phyloP scores from a whole-genome alignment of 768 basidiomycete species.

The Lentinula raphanica region DNA sequence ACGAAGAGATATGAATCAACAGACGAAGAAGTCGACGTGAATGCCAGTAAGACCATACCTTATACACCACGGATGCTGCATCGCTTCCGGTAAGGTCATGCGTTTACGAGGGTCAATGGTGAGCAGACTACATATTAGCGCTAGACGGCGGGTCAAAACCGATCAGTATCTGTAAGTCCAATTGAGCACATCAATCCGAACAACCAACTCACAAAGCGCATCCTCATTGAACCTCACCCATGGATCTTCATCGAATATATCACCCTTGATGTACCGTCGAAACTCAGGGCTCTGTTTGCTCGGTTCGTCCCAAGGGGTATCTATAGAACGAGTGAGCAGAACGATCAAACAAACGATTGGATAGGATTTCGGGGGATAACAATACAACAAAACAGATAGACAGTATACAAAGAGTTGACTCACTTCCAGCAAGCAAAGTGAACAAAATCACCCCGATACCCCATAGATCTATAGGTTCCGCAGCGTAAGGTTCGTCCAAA shows the following conservation, averaged over 20 bases:
- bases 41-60: constrained; percentile 46
- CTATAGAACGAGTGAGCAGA: constrained; percentile 33
- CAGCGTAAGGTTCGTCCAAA: constrained; percentile 63
- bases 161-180: too few relatives aligned
- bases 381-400: too few relatives aligned
- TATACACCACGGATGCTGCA: constrained; percentile 67
- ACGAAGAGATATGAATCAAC: too few relatives aligned
- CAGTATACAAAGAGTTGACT: constrained; percentile 20
- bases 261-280: constrained; percentile 64
- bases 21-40: too few relatives aligned
- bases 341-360: background rate
- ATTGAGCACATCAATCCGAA: too few relatives aligned
- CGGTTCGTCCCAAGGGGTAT: constrained; percentile 98
- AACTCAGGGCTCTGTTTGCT: constrained; percentile 77
- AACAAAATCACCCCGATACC: constrained; percentile 93
- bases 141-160: constrained; percentile 33
- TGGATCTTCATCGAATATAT: constrained; percentile 68
- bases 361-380: too few relatives aligned
- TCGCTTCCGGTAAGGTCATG: constrained; percentile 49
- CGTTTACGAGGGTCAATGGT: constrained; percentile 65
- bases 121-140: constrained; percentile 70
- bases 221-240: constrained; percentile 65
- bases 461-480: constrained; percentile 95
- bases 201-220: constrained; percentile 54
- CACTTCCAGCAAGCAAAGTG: constrained; percentile 87